Base-by-base conservation (phyloP, 2,329 filamentous ascomycete genomes). In the Metarhizium guizhouense region DNA sequence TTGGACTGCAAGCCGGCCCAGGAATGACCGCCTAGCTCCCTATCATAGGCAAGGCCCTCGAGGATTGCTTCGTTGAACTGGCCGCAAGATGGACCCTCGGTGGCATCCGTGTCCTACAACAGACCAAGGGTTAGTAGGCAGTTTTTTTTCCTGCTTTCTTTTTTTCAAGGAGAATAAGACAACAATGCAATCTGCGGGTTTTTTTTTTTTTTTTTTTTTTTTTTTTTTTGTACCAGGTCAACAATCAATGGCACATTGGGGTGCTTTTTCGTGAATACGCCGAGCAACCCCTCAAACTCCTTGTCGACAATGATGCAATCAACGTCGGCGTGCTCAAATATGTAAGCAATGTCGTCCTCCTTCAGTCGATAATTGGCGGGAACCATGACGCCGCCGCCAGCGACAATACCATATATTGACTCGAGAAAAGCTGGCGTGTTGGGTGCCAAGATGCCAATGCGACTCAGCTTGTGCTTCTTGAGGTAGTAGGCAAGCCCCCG, bases 381-480 rank as follows among this genome's bases (percentile, higher is more conserved):
- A 54, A 96, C 87, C 58, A 91, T 84, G 29, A 95, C 82, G 7
- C 79, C 88, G 1, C 90, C 90, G 0, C 88, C 88, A 1, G 88
- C 92, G 1, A 85, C 86, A 62, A 96, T 87, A 2, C 88, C 94
- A 66, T 90, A 99, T 59, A 96, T 89, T 6, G 85, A 82, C 72
- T 97, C 93, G 32, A 99, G 77, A 64, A 97, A 97, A 0, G 92
- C 92, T 0, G 94, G 94, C 1, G 94, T 99, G 68, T 99, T 99
- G 3, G 94, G 89, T 8, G 85, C 86, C 11, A 99, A 77, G 51
- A 99, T 86, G 6, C 94, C 94, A 6, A 97, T 87, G 57, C 88
- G 81, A 64, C 83, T 86, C 65, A 83, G 84, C 4, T 81, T 79
- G 66, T 88, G 83, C 69, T 88, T 89, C 62, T 82, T 81, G 56